Percentiles rank a stretch among this genome's conserved stretches.
phyloP scores from a whole-genome alignment of 768 basidiomycete genomes.

The Russula sp. region DNA sequence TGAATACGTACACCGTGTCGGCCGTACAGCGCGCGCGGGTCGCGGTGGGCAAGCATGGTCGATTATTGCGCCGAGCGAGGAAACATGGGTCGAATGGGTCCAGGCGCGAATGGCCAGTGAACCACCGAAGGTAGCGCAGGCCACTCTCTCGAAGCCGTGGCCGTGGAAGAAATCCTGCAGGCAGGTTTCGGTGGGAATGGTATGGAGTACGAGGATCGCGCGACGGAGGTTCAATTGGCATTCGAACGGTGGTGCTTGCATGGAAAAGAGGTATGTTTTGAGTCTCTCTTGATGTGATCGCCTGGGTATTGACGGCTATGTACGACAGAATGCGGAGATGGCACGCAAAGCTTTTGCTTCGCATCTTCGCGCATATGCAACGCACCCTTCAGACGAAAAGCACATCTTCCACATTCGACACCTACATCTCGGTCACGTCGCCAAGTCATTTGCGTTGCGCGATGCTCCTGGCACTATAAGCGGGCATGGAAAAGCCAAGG shows the following conservation, averaged over 20 bases:
- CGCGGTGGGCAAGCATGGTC: constrained; percentile 96
- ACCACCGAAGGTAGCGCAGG: constrained; percentile 38
- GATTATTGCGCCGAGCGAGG: constrained; percentile 83
- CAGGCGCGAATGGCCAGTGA: constrained; percentile 72
- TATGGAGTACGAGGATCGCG: constrained; percentile 78
- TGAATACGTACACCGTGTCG: constrained; percentile 96
- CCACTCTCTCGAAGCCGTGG: constrained; percentile 55
- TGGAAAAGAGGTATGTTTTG: constrained; percentile 54
- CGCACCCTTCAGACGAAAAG: constrained; percentile 93
- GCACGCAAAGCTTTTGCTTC: constrained; percentile 88
- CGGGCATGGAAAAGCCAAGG: constrained; percentile 24
- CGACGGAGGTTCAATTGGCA: constrained; percentile 92
- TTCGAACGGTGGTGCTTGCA: constrained; percentile 92
- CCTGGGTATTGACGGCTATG: background rate
- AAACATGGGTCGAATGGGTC: constrained; percentile 88
- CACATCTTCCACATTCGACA: constrained; percentile 95
- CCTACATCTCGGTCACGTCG: constrained; percentile 91
- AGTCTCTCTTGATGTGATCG: background rate
- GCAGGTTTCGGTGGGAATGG: constrained; percentile 85
- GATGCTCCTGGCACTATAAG: constrained; percentile 64
- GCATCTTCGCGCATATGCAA: constrained; percentile 94
- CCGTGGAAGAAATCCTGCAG: constrained; percentile 67
- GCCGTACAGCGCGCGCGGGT: constrained; percentile 94
- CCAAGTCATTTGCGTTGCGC: constrained; percentile 87
- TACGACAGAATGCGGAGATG: constrained; percentile 61